Percentiles rank a stretch among this genome's conserved stretches.
These are phyloP conservation scores for Talaromyces rugulosus DNA, from an alignment of 2,329 filamentous ascomycete species.

Conservation along the genomic window DNA sequence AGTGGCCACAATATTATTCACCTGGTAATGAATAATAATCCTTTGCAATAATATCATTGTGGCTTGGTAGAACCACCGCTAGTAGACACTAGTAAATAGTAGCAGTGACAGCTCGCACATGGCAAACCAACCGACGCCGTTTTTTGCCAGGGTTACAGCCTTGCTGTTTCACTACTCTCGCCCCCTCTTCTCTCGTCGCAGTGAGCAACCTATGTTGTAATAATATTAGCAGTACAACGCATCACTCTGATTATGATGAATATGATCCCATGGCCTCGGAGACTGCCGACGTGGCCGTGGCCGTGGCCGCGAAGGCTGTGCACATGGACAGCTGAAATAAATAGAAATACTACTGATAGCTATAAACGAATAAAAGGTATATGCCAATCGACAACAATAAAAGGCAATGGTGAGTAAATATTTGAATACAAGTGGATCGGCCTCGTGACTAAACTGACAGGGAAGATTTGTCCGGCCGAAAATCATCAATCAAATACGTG, in stretches of 20 bases:
- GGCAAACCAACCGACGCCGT: not conserved
- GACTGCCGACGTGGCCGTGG: no score
- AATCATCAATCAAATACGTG: not conserved
- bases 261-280: not conserved
- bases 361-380: no score
- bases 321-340: not conserved
- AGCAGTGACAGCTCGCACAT: constrained; percentile 1
- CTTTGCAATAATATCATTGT: not conserved
- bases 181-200: not conserved
- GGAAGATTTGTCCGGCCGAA: not conserved
- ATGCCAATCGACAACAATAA: no score
- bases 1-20: no score
- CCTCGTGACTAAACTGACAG: not conserved
- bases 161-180: not conserved
- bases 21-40: no score
- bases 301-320: no score
- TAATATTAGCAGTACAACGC: not conserved
- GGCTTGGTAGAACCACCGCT: not conserved
- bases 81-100: not conserved
- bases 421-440: not conserved
- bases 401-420: no score
- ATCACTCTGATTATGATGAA: not conserved
- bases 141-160: not conserved
- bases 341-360: not conserved
- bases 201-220: not conserved